Base-by-base conservation (phyloP, 352 stramenopile species). In the Phytophthora pinifolia region DNA sequence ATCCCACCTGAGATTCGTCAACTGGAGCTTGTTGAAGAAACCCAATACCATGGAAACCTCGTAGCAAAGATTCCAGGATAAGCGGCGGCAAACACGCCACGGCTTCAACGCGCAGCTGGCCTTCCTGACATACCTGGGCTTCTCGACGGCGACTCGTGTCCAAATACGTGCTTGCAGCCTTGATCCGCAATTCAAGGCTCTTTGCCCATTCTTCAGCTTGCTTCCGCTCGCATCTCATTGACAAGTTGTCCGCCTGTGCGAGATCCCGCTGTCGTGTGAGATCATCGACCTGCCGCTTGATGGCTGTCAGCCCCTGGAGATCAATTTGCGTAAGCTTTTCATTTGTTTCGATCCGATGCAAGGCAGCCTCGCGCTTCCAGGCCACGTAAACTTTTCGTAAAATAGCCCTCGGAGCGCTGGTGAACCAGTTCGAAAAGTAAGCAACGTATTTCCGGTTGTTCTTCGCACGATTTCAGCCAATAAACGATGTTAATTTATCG, bases 361-460 rank as follows among this genome's bases (percentile, higher is more conserved):
- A 53, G 33, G 66, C 39, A 12, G 44, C 46, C 3, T 72, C 46
- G 10, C 72, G 56, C 50, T 83, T 88, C 81, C 81, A 91, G 0
- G 62, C 55, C 4, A 70, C 46, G 31, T 79, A 91, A 7, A 85
- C 50, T 25, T 78, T 83, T 7, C 67, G 76, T 18, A 82, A 44
- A n/a, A 86, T 53, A 12, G 72, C 57, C 31, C 82, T 86, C 0
- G 67, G 61, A 1, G 81, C 84, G 10, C 62, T 72, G 9, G 63
- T 74, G 42, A 88, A 91, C 81, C 79, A 91, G 13, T 65, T 72
- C 1, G 81, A 91, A 33, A 83, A 89, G 44, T 88, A 86, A 18
- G 71, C 63, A 5, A 89, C 66, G 45, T 91, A 87, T 58, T 91
- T 91, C 27, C 72, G 81, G 34, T 77, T 70, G 46, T 88, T 88